These are phyloP conservation scores for Xerocomellus chrysenteron DNA, from an alignment of 768 basidiomycete species.

Conservation along the genomic window DNA sequence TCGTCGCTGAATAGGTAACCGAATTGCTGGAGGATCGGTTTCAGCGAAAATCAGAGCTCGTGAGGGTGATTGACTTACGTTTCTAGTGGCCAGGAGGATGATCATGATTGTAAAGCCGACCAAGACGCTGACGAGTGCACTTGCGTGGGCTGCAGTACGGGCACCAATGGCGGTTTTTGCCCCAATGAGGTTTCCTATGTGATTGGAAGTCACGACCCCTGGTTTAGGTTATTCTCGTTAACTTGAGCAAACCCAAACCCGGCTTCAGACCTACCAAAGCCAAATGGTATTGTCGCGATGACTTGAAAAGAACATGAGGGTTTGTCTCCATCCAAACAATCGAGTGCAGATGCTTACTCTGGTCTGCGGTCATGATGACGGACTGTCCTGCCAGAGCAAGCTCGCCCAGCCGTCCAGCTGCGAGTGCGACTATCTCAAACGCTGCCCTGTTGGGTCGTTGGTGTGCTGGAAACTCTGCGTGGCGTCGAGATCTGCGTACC, in stretches of 20 bases:
- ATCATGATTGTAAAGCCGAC: conserved; percentile 60
- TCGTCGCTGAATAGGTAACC: conserved; percentile 74
- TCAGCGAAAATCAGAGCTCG: neutral
- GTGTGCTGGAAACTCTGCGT: neutral
- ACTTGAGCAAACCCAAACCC: neutral
- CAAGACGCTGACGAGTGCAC: conserved; percentile 62
- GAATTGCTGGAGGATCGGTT: conserved; percentile 40
- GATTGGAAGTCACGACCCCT: conserved; percentile 70
- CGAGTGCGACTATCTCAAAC: conserved; percentile 79
- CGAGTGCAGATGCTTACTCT: conserved; percentile 42
- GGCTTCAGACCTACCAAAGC: conserved; percentile 45
- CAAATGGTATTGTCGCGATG: conserved; percentile 73
- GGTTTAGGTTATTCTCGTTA: neutral
- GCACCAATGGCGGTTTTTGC: conserved; percentile 51
- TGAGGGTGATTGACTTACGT: conserved; percentile 40
- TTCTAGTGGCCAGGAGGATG: conserved; percentile 51
- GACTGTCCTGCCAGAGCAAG: conserved; percentile 72
- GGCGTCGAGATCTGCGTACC: conserved; percentile 40
- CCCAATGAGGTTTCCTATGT: conserved; percentile 74
- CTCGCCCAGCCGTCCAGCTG: conserved; percentile 69
- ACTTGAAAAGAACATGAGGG: conserved; percentile 36
- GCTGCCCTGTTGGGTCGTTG: conserved; percentile 54
- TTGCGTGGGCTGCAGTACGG: conserved; percentile 57
- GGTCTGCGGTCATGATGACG: conserved; percentile 79
- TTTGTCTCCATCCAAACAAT: neutral